Percentiles rank a stretch among this genome's conserved stretches.
These are phyloP conservation scores for Wickerhamiella bombiphila DNA, from an alignment of 805 yeast genomes.

Conservation along the genomic window DNA sequence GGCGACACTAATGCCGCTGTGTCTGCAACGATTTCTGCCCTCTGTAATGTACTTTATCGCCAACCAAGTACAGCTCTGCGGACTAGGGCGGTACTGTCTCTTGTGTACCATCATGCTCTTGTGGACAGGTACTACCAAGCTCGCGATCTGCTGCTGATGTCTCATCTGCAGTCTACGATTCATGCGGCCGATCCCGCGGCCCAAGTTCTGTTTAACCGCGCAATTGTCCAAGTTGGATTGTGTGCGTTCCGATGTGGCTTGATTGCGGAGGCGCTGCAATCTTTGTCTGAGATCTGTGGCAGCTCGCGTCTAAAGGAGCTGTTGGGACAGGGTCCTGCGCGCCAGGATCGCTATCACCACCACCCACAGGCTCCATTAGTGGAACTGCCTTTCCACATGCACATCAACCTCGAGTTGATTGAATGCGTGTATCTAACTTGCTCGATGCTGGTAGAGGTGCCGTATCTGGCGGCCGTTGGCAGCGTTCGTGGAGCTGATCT, in stretches of 20 bases:
- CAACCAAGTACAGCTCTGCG: conserved; percentile 57
- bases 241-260: conserved; percentile 88
- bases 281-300: conserved; percentile 74
- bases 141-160: conserved; percentile 72
- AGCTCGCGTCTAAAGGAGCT: conserved; percentile 80
- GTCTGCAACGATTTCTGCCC: conserved; percentile 38
- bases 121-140: conserved; percentile 74
- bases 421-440: conserved; percentile 89
- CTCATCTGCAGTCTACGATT: conserved; percentile 72
- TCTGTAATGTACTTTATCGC: conserved; percentile 50
- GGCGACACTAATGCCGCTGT: conserved; percentile 28
- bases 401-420: conserved; percentile 84
- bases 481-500: conserved; percentile 31
- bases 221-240: conserved; percentile 87
- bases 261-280: conserved; percentile 73
- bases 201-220: conserved; percentile 89
- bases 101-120: conserved; percentile 82
- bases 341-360: conserved; percentile 25
- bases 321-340: conserved; percentile 79
- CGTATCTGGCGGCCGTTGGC: conserved; percentile 64
- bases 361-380: conserved; percentile 1
- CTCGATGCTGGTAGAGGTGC: conserved; percentile 81
- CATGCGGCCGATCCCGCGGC: conserved; percentile 71
- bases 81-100: conserved; percentile 70
- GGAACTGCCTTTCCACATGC: conserved; percentile 88